Evolutionary conservation across 2,329 filamentous ascomycete species (phyloP).

Genomic region (Colletotrichum cordylinicola): DNA sequence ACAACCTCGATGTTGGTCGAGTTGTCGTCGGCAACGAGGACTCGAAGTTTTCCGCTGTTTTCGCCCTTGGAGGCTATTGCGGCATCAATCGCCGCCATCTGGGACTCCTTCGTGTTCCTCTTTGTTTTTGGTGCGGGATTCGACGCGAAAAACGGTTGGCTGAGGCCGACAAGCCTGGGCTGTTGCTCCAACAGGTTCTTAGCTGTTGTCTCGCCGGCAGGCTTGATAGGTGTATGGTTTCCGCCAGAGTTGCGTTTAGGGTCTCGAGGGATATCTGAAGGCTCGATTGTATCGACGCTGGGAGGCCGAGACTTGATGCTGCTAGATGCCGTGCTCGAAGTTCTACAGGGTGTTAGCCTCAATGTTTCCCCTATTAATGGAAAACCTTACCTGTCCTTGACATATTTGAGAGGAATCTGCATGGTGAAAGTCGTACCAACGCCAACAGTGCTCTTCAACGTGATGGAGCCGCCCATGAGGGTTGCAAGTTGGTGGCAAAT

Average conservation of each 20-base stretch:
- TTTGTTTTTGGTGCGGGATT: conserved; percentile 38
- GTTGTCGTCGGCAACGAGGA: conserved; percentile 82
- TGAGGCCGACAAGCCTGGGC: conserved; percentile 81
- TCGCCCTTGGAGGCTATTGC: conserved; percentile 67
- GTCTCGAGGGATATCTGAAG: conserved; percentile 28
- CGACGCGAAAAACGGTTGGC: conserved; percentile 78
- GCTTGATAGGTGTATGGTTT: conserved; percentile 3
- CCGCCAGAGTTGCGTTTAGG: conserved; percentile 13
- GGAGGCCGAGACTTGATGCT: conserved; percentile 55
- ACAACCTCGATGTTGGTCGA: conserved; percentile 64
- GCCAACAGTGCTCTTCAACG: conserved; percentile 73
- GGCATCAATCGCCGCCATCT: conserved; percentile 69
- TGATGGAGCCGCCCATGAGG: conserved; percentile 82
- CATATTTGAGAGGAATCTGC: conserved; percentile 79
- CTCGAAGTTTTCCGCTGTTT: conserved; percentile 69
- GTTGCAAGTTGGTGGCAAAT: conserved; percentile 88
- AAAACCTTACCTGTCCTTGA: conserved; percentile 66
- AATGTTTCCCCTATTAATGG: neutral
- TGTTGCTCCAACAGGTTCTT: conserved; percentile 66
- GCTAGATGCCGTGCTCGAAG: conserved; percentile 61
- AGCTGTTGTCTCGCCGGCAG: conserved; percentile 33
- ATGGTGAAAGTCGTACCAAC: conserved; percentile 83
- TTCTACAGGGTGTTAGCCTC: conserved; percentile 33
- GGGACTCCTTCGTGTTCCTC: conserved; percentile 55
- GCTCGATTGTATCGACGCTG: conserved; percentile 49